phyloP scores from a whole-genome alignment of 768 basidiomycete genomes.

The Russula sp. region DNA sequence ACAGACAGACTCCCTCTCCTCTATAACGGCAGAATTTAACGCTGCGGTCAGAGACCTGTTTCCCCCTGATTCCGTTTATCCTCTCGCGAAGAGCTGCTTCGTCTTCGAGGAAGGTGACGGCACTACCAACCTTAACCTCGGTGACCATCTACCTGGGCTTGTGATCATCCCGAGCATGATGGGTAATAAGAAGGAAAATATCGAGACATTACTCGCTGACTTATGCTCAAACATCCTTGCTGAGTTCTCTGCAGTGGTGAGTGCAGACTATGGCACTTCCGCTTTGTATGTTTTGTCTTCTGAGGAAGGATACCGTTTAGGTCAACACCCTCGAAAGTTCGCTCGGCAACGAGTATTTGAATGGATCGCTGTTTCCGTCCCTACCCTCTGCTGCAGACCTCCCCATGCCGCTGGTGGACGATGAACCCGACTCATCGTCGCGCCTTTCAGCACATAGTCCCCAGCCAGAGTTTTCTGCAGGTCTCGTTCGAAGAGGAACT shows the following conservation, averaged over 20 bases:
- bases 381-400: constrained; percentile 56
- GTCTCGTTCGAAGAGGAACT: constrained; percentile 22
- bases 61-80: constrained; percentile 58
- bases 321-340: constrained; percentile 74
- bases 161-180: constrained; percentile 78
- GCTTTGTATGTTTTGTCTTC: neutral
- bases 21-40: constrained; percentile 60
- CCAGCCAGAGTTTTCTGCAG: constrained; percentile 43
- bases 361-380: constrained; percentile 55
- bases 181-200: constrained; percentile 81
- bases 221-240: constrained; percentile 80
- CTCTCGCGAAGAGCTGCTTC: constrained; percentile 75
- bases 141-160: constrained; percentile 52
- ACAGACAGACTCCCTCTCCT: constrained; percentile 42
- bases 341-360: constrained; percentile 78
- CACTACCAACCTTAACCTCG: constrained; percentile 46
- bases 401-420: constrained; percentile 46
- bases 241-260: constrained; percentile 79
- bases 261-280: constrained; percentile 26
- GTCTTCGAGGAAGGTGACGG: constrained; percentile 71
- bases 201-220: constrained; percentile 84
- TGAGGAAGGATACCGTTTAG: constrained; percentile 33
- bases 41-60: constrained; percentile 57
- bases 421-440: constrained; percentile 38
- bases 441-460: constrained; percentile 45